Percentiles rank a stretch among this genome's conserved stretches.
phyloP scores from a whole-genome alignment of 2,329 filamentous ascomycete genomes.

The Alternaria longipes region DNA sequence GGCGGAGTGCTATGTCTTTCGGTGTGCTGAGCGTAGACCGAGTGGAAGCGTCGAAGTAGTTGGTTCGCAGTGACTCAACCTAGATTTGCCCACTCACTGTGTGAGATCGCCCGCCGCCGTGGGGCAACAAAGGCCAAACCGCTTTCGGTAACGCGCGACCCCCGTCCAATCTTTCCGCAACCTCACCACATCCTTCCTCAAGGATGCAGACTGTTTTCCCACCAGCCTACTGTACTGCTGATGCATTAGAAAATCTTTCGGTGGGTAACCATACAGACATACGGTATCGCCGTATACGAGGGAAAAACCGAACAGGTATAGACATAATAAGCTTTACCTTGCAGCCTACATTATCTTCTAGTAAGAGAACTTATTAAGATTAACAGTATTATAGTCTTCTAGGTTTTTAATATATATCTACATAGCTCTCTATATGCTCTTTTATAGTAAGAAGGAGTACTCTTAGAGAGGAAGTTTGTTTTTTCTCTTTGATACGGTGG shows the following conservation, averaged over 20 bases:
- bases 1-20: not conserved
- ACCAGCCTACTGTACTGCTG: not conserved
- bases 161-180: not conserved
- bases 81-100: slow-evolving; percentile 37
- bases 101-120: slow-evolving; percentile 27
- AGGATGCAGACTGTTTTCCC: not conserved
- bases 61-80: slow-evolving; percentile 31
- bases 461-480: too few relatives aligned
- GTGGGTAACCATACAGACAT: not conserved
- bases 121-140: slow-evolving; percentile 16
- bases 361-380: too few relatives aligned
- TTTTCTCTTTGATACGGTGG: too few relatives aligned
- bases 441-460: too few relatives aligned
- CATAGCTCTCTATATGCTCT: too few relatives aligned
- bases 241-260: not conserved
- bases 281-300: too few relatives aligned
- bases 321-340: not conserved
- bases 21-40: slow-evolving; percentile 5
- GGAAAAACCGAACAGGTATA: not conserved
- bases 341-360: too few relatives aligned
- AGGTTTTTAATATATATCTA: too few relatives aligned
- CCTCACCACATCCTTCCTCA: not conserved
- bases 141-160: slow-evolving; percentile 3
- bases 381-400: too few relatives aligned
- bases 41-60: slow-evolving; percentile 11